Conservation (phyloP, 495 filamentous ascomycete genomes). For the Melanomma pulvis-pyrius region DNA sequence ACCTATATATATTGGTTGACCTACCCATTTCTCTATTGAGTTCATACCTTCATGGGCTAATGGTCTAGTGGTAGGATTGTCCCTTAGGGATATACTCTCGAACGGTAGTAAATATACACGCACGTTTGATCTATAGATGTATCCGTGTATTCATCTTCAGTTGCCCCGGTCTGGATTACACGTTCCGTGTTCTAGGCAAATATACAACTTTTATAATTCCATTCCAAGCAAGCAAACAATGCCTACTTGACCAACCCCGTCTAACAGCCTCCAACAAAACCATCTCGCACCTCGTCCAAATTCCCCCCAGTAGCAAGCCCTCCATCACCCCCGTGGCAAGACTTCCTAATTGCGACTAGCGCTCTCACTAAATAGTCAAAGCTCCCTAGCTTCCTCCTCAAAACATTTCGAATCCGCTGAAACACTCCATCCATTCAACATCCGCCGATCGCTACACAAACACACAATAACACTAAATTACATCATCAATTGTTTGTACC, state of each 20-base stretch:
- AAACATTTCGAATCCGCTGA: not conserved
- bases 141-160: too few species aligned
- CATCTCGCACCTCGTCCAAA: too few species aligned
- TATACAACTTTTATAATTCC: too few species aligned
- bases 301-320: conserved; percentile 15
- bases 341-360: conserved; percentile 5
- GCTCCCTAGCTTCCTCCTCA: not conserved
- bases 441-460: not conserved
- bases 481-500: not conserved
- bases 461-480: too few species aligned
- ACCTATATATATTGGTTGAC: not conserved
- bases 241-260: too few species aligned
- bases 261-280: too few species aligned
- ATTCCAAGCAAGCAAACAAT: too few species aligned
- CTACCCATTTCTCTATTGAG: not conserved
- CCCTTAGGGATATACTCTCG: conserved; percentile 28
- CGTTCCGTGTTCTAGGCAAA: too few species aligned
- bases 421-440: conserved; percentile 1
- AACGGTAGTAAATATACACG: too few species aligned
- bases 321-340: not conserved
- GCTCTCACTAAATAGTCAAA: conserved; percentile 6
- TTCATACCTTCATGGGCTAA: not conserved
- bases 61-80: conserved; percentile 33
- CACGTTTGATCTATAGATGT: too few species aligned
- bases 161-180: too few species aligned